phyloP scores from a whole-genome alignment of 2,329 filamentous ascomycete genomes.

The Trichoderma brevicompactum region DNA sequence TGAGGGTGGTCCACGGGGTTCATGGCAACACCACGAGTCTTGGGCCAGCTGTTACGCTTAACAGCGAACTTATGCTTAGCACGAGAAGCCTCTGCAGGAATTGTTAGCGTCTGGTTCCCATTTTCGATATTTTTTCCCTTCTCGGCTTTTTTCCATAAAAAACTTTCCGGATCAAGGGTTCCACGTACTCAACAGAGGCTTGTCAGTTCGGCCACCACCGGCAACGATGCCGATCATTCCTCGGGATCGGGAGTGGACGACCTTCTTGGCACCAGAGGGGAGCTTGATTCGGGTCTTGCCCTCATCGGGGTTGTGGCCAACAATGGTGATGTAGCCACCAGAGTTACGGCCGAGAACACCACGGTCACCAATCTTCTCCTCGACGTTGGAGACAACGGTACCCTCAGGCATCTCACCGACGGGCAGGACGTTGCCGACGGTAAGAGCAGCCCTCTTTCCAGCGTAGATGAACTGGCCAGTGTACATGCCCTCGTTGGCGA shows the following conservation, averaged over 20 bases:
- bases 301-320: conserved; percentile 97
- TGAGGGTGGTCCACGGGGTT: conserved; percentile 99
- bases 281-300: conserved; percentile 99
- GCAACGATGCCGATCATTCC: conserved; percentile 99
- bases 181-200: conserved; percentile 87
- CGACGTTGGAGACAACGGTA: conserved; percentile 99
- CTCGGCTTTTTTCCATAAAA: neutral
- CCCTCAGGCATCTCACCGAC: conserved; percentile 95
- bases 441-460: conserved; percentile 97
- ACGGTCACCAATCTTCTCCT: conserved; percentile 98
- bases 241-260: conserved; percentile 86
- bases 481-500: conserved; percentile 99
- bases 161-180: neutral
- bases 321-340: conserved; percentile 98
- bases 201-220: conserved; percentile 99
- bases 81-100: conserved; percentile 83
- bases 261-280: conserved; percentile 98
- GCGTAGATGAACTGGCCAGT: conserved; percentile 99
- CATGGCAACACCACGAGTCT: conserved; percentile 99
- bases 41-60: conserved; percentile 99
- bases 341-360: conserved; percentile 95
- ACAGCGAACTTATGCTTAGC: conserved; percentile 99
- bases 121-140: neutral
- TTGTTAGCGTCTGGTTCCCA: conserved; percentile 45
- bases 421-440: conserved; percentile 96